Base-by-base conservation (phyloP, 176 grass and related monocot genomes). In the Carex pumila region DNA sequence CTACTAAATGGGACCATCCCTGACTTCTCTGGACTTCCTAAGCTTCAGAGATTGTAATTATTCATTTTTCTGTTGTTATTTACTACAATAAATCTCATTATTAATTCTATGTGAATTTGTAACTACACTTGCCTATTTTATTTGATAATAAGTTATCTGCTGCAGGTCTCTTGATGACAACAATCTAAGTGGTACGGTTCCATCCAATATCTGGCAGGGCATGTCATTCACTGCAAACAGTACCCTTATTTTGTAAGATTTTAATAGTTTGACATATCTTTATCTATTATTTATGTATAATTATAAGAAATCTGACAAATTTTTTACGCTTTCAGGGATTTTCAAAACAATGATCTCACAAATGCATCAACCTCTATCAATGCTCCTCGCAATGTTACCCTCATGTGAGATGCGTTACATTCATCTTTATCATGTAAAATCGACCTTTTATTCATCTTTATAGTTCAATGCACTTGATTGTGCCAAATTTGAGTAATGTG, bases 41-140 rank as follows among this genome's bases (percentile, higher is more conserved):
- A 90, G 34, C 92, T 98, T 76, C 93, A 98, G 89, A 45, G 63
- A 66, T 82, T 98, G 96, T 98, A 95, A 91, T 91, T 84, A 17
- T 66, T 41, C 53, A 79, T 63, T 86, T 86, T 47, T 62, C 83
- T 9, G 8, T 3, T 63, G 73, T 61, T 79, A 0, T 43, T 25
- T 69, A 54, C 9, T 77, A 18, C 22, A 56, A 77, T 12, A 30
- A 5, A 32, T 77, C 39, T 73, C 30, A 49, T 73, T 25, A 73
- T 73, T 50, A 73, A 22, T 49, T 73, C 9, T 12, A 13, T 73
- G 66, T 25, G n/a, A 22, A 22, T 50, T 49, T 9, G 10, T 73
- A 73, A 73, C 41, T 55, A 6, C 25, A 32, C 73, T 55, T 77
- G 50, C 47, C 22, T 31, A 62, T 62, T 84, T 84, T 74, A 73